A percentile compares a stretch with the other conserved stretches of the same genome.
phyloP scores from a whole-genome alignment of 2,329 filamentous ascomycete species.

The Diaporthe vaccinii region DNA sequence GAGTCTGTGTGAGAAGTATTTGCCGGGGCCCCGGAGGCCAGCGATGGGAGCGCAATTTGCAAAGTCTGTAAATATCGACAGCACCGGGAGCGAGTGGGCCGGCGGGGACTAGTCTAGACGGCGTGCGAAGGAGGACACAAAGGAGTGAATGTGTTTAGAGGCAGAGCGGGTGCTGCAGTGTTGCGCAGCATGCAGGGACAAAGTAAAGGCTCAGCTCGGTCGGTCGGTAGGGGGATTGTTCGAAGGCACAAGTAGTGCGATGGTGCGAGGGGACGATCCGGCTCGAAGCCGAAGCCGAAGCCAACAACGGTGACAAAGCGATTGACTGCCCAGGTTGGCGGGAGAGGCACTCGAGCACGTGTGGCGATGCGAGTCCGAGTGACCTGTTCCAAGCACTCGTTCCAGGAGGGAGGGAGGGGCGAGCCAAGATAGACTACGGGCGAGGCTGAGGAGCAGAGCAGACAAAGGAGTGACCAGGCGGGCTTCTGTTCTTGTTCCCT shows the following conservation, averaged over 20 bases:
- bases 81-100: constrained; percentile 11
- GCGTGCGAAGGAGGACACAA: constrained; percentile 13
- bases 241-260: not conserved
- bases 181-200: constrained; percentile 23
- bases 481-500: constrained; percentile 1
- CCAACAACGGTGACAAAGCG: constrained; percentile 26
- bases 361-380: constrained; percentile 13
- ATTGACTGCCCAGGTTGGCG: not conserved
- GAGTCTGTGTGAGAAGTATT: not conserved
- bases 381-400: not conserved
- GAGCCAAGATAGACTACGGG: not conserved
- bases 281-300: constrained; percentile 13
- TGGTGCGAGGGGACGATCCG: constrained; percentile 13
- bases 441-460: constrained; percentile 20
- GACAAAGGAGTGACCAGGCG: constrained; percentile 25
- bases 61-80: constrained; percentile 1
- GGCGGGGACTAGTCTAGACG: not conserved
- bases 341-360: constrained; percentile 29
- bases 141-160: constrained; percentile 21
- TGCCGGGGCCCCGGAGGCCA: not conserved
- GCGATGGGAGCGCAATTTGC: constrained; percentile 3
- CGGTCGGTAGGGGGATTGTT: not conserved
- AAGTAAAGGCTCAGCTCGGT: not conserved
- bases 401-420: not conserved
- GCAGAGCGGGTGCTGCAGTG: constrained; percentile 5